Base-by-base conservation (phyloP, 1,139 yeast genomes). In the Scheffersomyces illinoinensis region DNA sequence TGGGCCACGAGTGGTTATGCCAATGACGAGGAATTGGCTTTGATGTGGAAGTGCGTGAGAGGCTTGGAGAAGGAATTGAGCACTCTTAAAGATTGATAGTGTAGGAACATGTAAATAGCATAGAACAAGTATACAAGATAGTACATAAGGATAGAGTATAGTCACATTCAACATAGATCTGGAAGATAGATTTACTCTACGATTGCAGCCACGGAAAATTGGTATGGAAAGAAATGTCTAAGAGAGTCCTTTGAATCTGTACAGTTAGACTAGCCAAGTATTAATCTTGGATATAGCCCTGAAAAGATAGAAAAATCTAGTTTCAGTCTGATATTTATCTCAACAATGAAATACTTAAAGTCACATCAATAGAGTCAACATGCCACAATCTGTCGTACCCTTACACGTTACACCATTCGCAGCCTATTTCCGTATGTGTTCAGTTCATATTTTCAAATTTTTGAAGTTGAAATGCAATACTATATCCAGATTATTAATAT, bases 1-100 rank as follows among this genome's bases (percentile, higher is more conserved):
- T 95, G 98, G 98, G 95, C 93, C 18, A 91, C 93, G 1, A 86
- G 96, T 68, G 99, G 99, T 1, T 84, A 82, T 55, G 89, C 97
- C 3, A 79, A 81, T 19, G 86, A 83, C 12, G 81, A 82, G 48
- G 98, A 93, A 65, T 75, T 78, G 55, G 75, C 77, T n/a, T 75
- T 85, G 46, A 73, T 91, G 65, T 88, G 93, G 91, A 87, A 84
- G 66, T 84, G 89, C 56, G 87, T 90, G 0, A 76, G 77, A 52
- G 89, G 89, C 1, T 70, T 85, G 52, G 79, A 78, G 56, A 75
- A 69, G 59, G 83, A 78, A 60, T 57, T 72, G 56, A 33, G 43
- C 17, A 33, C 2, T 33, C 49, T 47, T 17, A 47, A 47, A 21
- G 49, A 47, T 20, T 18, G 14, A 18, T 19, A 10, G 33, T n/a